These are phyloP conservation scores for Termitomyces sp. DNA, from an alignment of 768 basidiomycete genomes.

Conservation along the genomic window DNA sequence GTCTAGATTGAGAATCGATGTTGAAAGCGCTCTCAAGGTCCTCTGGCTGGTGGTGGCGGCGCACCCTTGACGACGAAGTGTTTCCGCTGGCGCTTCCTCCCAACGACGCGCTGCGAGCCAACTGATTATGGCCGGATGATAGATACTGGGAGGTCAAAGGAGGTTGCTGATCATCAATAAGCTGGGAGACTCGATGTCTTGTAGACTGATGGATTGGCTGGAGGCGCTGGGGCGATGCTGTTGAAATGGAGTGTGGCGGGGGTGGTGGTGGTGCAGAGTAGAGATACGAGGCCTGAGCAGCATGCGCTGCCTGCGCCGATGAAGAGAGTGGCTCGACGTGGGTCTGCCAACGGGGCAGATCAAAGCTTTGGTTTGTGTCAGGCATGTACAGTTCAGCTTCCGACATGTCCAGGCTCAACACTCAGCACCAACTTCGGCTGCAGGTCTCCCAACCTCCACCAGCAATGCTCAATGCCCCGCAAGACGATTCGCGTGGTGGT, in stretches of 20 bases:
- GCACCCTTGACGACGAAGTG: conserved; percentile 41
- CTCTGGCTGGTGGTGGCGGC: conserved; percentile 68
- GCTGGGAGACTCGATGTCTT: conserved; percentile 59
- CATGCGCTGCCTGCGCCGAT: conserved; percentile 47
- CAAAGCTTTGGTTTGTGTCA: conserved; percentile 79
- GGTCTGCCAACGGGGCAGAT: conserved; percentile 73
- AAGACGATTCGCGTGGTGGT: conserved; percentile 5
- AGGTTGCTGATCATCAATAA: conserved; percentile 59
- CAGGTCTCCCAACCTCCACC: not conserved
- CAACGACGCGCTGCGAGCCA: conserved; percentile 68
- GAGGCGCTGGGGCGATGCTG: conserved; percentile 42
- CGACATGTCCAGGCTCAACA: conserved; percentile 48
- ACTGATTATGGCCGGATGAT: conserved; percentile 46
- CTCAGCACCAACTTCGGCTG: conserved; percentile 15
- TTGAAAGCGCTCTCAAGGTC: conserved; percentile 56
- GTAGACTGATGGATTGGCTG: conserved; percentile 50
- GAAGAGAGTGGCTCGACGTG: conserved; percentile 53
- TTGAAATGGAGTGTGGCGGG: conserved; percentile 37
- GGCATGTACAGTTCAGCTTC: conserved; percentile 77
- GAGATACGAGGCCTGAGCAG: conserved; percentile 48
- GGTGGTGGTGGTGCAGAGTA: conserved; percentile 57
- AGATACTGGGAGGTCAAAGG: conserved; percentile 46
- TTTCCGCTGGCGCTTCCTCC: conserved; percentile 40
- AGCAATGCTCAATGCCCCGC: not conserved
- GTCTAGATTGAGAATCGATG: conserved; percentile 35